phyloP scores from a whole-genome alignment of 2,329 filamentous ascomycete species.

The Claviceps maximensis region DNA sequence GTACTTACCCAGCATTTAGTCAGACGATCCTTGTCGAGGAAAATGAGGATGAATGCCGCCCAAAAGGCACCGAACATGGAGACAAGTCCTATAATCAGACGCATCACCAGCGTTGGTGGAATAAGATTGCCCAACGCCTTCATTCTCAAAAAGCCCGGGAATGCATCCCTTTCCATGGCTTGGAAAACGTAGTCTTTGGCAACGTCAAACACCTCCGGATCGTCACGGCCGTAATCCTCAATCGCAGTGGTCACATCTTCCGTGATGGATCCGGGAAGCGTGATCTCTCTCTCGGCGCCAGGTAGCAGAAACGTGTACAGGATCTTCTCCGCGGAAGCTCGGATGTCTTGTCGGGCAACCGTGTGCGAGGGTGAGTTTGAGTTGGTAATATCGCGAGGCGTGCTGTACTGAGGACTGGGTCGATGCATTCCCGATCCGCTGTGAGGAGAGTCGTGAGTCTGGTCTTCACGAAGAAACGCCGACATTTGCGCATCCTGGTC shows the following conservation, averaged over 20 bases:
- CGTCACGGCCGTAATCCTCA: slow-evolving; percentile 81
- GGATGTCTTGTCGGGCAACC: slow-evolving; percentile 78
- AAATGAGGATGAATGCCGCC: slow-evolving; percentile 86
- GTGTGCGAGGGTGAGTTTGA: slow-evolving; percentile 74
- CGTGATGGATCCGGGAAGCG: slow-evolving; percentile 76
- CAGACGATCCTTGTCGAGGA: slow-evolving; percentile 61
- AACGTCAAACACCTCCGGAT: slow-evolving; percentile 92
- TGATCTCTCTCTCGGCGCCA: slow-evolving; percentile 92
- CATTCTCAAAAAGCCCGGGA: slow-evolving; percentile 86
- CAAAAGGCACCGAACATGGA: slow-evolving; percentile 88
- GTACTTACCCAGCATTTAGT: slow-evolving; percentile 72
- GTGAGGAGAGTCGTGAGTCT: slow-evolving; percentile 41
- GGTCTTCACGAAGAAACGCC: slow-evolving; percentile 65
- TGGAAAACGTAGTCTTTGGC: slow-evolving; percentile 99
- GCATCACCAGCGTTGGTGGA: slow-evolving; percentile 73
- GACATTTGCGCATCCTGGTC: slow-evolving; percentile 84
- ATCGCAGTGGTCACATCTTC: slow-evolving; percentile 76
- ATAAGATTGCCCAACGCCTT: slow-evolving; percentile 95
- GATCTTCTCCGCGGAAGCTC: slow-evolving; percentile 92
- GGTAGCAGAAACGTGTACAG: slow-evolving; percentile 95
- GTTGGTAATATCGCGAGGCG: slow-evolving; percentile 50
- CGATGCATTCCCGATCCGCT: slow-evolving; percentile 32
- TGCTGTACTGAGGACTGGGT: slow-evolving; percentile 45
- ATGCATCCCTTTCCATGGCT: slow-evolving; percentile 99
- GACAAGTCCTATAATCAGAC: slow-evolving; percentile 68